Base-by-base conservation (phyloP, 371 early-diverging fungal species). In the Mortierella sp. region DNA sequence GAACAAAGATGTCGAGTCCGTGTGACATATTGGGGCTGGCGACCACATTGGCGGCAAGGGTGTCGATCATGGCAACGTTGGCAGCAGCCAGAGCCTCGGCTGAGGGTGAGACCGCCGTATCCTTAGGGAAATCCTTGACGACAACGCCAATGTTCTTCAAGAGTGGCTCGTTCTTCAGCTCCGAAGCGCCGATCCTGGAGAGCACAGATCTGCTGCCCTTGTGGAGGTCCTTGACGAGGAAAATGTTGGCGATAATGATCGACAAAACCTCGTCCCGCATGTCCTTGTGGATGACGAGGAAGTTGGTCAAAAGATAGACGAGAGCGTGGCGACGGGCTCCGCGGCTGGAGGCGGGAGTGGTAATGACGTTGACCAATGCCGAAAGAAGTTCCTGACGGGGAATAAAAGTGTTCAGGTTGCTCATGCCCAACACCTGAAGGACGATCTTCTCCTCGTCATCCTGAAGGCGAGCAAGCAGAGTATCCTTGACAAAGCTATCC, bases 391-490 rank as follows among this genome's bases (percentile, higher is more conserved):
- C 75, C 66, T 74, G 70, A 19, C 65, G 72, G 0, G 70, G 58
- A 29, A 86, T 72, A 67, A 80, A 85, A 8, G n/a, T 11, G 24
- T 73, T 70, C 50, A 91, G 74, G 22, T 68, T 68, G 3, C 83
- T 79, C 68, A 89, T 77, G 22, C 68, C 79, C 79, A 81, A 70
- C 9, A 88, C 88, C 40, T 70, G 68, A 40, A 68, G 67, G 31
- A 85, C 79, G 63, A 91, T 74, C 22, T 73, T 63, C 39, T 87
- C 87, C 64, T 89, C 87, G 26, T 90, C 90, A 66, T 88, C 90
- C 58, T 87, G 85, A 44, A 93, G 79, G 52, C 91, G 88, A 29
- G 85, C 84, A 50, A 90, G 39, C 39, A 95, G 81, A 6, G 91
- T 86, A 26, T 89, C 86, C 64, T 87, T 87, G 44, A 92, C 85